phyloP scores from a whole-genome alignment of 441 rosid species.

The Aquilaria agallochum region DNA sequence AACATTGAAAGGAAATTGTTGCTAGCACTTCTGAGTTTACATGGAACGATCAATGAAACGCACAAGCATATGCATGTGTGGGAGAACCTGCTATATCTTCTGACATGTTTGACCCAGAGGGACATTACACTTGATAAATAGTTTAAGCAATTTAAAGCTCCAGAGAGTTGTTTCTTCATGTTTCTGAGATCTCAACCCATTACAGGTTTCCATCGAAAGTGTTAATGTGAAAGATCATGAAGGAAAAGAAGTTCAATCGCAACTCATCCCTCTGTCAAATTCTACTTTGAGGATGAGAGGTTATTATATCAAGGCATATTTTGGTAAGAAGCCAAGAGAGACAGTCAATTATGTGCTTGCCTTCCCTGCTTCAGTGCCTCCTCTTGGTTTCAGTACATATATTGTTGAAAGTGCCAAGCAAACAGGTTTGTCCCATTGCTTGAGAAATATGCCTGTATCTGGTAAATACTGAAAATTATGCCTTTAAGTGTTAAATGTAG shows the following conservation, averaged over 20 bases:
- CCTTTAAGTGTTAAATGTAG: conserved; percentile 15
- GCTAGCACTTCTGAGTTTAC: no score
- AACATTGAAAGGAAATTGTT: no score
- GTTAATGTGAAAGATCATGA: conserved; percentile 50
- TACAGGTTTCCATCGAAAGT: conserved; percentile 46
- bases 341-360: conserved; percentile 52
- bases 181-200: conserved; percentile 11
- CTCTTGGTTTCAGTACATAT: conserved; percentile 71
- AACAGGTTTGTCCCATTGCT: conserved; percentile 39
- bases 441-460: conserved; percentile 6
- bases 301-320: conserved; percentile 49
- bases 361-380: conserved; percentile 64
- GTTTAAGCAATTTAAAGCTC: background rate
- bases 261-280: conserved; percentile 57
- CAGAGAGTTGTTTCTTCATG: background rate
- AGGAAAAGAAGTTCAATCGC: conserved; percentile 56
- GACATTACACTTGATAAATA: background rate
- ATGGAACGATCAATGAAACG: no score
- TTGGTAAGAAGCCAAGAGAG: conserved; percentile 43
- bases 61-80: no score
- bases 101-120: background rate
- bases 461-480: conserved; percentile 1
- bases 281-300: conserved; percentile 40
- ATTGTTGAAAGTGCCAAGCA: conserved; percentile 48
- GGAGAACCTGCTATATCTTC: conserved; percentile 8